Evolutionary conservation across 2,329 filamentous ascomycete genomes (phyloP).

Genomic region (Aspergillus thermomutatus): DNA sequence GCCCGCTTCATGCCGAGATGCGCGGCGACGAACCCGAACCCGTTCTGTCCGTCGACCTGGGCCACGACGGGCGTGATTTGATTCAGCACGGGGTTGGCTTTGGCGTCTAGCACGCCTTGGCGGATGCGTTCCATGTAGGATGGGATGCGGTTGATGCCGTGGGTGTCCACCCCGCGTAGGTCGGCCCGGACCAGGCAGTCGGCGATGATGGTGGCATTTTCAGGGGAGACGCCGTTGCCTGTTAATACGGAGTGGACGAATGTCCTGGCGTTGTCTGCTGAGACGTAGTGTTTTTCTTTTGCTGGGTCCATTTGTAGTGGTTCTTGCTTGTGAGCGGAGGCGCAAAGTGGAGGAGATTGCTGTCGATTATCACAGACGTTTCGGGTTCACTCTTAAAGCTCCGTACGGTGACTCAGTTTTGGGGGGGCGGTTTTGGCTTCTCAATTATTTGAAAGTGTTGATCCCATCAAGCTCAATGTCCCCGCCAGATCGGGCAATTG

Average conservation of each 20-base stretch:
- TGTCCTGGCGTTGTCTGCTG: slow-evolving; percentile 4
- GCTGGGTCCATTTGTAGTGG: background rate
- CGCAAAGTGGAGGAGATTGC: background rate
- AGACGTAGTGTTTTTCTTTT: slow-evolving; percentile 12
- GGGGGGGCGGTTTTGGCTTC: too few relatives aligned
- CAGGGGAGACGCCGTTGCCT: slow-evolving; percentile 53
- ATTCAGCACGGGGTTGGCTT: slow-evolving; percentile 55
- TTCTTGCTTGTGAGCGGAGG: background rate
- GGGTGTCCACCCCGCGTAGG: slow-evolving; percentile 74
- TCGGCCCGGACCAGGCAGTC: slow-evolving; percentile 69
- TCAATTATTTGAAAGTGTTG: background rate
- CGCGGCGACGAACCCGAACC: slow-evolving; percentile 72
- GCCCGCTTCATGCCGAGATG: slow-evolving; percentile 64
- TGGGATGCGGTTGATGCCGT: slow-evolving; percentile 73
- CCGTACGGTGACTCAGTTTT: background rate
- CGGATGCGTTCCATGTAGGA: slow-evolving; percentile 73
- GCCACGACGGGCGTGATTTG: slow-evolving; percentile 69
- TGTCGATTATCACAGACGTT: background rate
- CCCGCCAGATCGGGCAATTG: background rate
- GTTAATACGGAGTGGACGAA: slow-evolving; percentile 28
- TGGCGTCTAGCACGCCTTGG: slow-evolving; percentile 63
- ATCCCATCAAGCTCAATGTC: background rate
- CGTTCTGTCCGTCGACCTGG: slow-evolving; percentile 65
- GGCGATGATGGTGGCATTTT: slow-evolving; percentile 63
- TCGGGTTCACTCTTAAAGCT: background rate